These are phyloP conservation scores for Aspergillus conjunctus DNA, from an alignment of 495 filamentous ascomycete species.

Conservation along the genomic window DNA sequence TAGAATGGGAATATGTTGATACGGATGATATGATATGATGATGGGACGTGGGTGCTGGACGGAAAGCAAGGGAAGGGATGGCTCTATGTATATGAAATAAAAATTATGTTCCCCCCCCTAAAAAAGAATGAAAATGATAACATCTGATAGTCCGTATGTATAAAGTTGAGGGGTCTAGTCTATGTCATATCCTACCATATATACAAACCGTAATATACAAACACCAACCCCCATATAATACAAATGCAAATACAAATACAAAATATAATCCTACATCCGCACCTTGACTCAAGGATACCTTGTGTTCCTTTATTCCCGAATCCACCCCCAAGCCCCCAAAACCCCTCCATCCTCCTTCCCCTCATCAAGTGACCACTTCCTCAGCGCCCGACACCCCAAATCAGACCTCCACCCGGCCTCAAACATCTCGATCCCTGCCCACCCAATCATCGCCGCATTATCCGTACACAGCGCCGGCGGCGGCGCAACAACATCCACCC, in stretches of 20 bases:
- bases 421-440: constrained; percentile 92
- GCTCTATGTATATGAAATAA: no score
- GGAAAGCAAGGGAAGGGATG: not conserved
- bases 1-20: not conserved
- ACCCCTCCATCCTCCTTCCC: constrained; percentile 54
- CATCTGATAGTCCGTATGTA: not conserved
- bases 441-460: constrained; percentile 98
- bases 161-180: not conserved
- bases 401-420: constrained; percentile 70
- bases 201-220: not conserved
- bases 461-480: constrained; percentile 81
- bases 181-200: not conserved
- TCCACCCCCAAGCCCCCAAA: constrained; percentile 47
- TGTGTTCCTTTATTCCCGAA: not conserved
- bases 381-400: constrained; percentile 58
- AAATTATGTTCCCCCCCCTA: no score
- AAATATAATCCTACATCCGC: not conserved
- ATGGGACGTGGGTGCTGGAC: not conserved
- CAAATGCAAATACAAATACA: not conserved
- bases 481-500: constrained; percentile 70
- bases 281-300: not conserved
- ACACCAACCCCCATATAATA: no score
- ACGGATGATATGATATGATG: not conserved
- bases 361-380: constrained; percentile 80
- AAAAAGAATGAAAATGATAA: not conserved